Conservation (phyloP, 2,329 filamentous ascomycete genomes). For the Elsinoe australis region DNA sequence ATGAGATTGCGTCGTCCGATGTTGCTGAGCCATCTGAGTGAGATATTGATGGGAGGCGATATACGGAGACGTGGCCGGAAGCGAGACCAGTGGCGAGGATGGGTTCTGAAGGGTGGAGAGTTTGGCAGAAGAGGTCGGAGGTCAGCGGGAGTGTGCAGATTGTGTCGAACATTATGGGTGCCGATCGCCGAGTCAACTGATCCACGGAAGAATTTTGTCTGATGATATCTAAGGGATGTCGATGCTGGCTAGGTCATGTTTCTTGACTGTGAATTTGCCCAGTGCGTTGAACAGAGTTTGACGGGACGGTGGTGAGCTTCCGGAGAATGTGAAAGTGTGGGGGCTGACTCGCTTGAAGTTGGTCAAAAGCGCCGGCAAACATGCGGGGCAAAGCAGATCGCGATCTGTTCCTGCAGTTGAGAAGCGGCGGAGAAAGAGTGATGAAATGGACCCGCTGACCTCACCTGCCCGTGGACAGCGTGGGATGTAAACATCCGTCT, state of each 20-base stretch:
- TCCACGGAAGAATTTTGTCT: too few relatives aligned
- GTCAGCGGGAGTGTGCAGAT: conserved; percentile 81
- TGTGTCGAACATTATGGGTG: conserved; percentile 71
- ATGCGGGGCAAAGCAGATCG: conserved; percentile 14
- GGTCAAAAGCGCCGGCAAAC: neutral
- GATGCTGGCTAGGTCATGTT: neutral
- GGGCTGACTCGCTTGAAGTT: neutral
- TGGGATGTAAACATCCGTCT: too few relatives aligned
- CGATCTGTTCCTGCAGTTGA: conserved; percentile 5
- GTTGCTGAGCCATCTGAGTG: conserved; percentile 43
- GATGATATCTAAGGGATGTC: too few relatives aligned
- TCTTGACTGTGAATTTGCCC: neutral
- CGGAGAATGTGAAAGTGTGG: conserved; percentile 5
- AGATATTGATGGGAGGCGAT: conserved; percentile 51
- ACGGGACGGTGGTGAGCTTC: neutral
- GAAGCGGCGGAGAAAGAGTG: too few relatives aligned
- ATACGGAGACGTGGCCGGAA: conserved; percentile 77
- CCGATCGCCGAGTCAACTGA: neutral
- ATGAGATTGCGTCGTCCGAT: conserved; percentile 36
- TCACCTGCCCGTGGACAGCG: too few relatives aligned
- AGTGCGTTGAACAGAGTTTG: conserved; percentile 10
- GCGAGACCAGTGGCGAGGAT: conserved; percentile 79
- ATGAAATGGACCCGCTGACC: too few relatives aligned
- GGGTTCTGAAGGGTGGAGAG: conserved; percentile 74
- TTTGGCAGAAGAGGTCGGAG: conserved; percentile 81